These are phyloP conservation scores for Myrmaecium sp. DNA, from an alignment of 2,329 filamentous ascomycete species.

Conservation along the genomic window DNA sequence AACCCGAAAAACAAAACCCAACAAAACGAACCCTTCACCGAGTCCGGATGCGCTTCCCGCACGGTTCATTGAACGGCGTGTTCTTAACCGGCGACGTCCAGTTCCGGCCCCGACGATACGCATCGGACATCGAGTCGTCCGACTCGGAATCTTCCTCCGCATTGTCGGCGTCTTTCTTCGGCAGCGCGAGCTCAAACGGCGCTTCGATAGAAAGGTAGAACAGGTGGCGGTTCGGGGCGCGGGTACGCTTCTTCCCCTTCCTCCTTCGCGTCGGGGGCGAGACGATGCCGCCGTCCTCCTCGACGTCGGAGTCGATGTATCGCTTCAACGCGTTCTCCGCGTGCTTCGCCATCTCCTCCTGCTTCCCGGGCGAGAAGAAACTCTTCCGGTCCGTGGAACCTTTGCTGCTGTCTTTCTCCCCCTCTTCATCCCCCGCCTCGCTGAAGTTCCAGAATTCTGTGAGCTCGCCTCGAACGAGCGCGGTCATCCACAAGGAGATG, in stretches of 20 bases:
- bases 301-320: slow-evolving; percentile 7
- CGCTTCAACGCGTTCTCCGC: slow-evolving; percentile 6
- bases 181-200: slow-evolving; percentile 10
- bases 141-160: too few relatives aligned
- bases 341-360: slow-evolving; percentile 9
- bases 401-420: slow-evolving; percentile 10
- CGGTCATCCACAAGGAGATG: slow-evolving; percentile 57
- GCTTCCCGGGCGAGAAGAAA: slow-evolving; percentile 13
- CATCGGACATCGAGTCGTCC: too few relatives aligned
- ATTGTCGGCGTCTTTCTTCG: too few relatives aligned
- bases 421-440: slow-evolving; percentile 39
- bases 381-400: slow-evolving; percentile 6
- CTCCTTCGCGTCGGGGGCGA: background rate
- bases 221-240: slow-evolving; percentile 12
- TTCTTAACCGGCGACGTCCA: too few relatives aligned
- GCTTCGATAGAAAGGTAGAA: slow-evolving; percentile 20
- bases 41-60: too few relatives aligned
- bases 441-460: slow-evolving; percentile 65
- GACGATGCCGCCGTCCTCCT: slow-evolving; percentile 2
- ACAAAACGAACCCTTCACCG: too few relatives aligned
- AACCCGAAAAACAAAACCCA: too few relatives aligned
- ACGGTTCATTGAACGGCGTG: too few relatives aligned
- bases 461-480: slow-evolving; percentile 52
- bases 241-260: slow-evolving; percentile 7
- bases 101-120: too few relatives aligned